Evolutionary conservation across 108 stramenopile genomes (phyloP).

Genomic region (Hondaea fermentalgiana): DNA sequence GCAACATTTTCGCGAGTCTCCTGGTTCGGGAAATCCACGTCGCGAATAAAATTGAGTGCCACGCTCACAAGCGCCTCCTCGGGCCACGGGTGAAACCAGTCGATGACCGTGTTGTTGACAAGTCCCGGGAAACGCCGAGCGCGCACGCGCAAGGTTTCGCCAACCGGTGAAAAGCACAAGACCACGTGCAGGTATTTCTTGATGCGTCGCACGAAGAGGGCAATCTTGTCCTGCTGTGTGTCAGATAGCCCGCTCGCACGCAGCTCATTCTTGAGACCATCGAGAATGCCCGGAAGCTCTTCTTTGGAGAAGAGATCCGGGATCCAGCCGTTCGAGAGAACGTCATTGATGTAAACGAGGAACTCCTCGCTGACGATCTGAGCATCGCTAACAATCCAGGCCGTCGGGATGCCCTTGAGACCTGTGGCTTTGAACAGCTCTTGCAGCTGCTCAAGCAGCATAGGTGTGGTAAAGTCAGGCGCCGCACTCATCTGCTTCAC

Average conservation of each 20-base stretch:
- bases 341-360: conserved; percentile 78
- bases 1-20: conserved; percentile 50
- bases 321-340: conserved; percentile 75
- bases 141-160: conserved; percentile 70
- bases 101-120: conserved; percentile 71
- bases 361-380: conserved; percentile 78
- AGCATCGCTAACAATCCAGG: conserved; percentile 76
- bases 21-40: conserved; percentile 47
- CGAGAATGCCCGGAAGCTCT: conserved; percentile 65
- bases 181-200: conserved; percentile 68
- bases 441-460: conserved; percentile 68
- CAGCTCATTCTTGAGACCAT: conserved; percentile 61
- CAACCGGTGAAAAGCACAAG: conserved; percentile 76
- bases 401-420: conserved; percentile 58
- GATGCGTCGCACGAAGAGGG: conserved; percentile 64
- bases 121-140: conserved; percentile 76
- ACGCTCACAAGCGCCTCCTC: conserved; percentile 72
- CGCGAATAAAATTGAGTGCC: conserved; percentile 63
- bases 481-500: conserved; percentile 66
- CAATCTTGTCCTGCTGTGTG: conserved; percentile 58
- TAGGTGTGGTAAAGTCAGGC: conserved; percentile 60
- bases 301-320: conserved; percentile 75
- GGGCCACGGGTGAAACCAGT: conserved; percentile 82
- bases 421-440: conserved; percentile 62
- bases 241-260: conserved; percentile 61